phyloP scores from a whole-genome alignment of 306 rosid genomes.

The Sindora glabra region DNA sequence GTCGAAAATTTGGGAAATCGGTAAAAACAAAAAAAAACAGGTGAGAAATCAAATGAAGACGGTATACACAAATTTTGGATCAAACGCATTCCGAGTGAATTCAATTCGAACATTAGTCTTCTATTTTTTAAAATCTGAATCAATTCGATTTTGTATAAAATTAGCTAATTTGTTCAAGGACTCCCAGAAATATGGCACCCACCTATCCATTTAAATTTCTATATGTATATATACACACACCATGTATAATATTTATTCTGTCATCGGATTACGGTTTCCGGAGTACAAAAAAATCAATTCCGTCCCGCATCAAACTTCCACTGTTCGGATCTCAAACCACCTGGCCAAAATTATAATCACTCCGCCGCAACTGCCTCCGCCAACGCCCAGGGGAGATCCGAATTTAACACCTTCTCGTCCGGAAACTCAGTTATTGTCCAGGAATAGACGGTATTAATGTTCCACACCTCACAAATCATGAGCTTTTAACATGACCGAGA shows the following conservation, averaged over 20 bases:
- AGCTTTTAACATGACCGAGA: conserved; percentile 64
- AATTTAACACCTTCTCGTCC: neutral
- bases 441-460: neutral
- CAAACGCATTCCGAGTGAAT: no score
- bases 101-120: no score
- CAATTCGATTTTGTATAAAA: no score
- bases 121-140: no score
- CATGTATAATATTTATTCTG: conserved; percentile 17
- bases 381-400: neutral
- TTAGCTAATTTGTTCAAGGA: neutral
- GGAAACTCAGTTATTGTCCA: neutral
- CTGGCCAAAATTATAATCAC: conserved; percentile 6
- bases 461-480: conserved; percentile 10
- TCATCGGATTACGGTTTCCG: conserved; percentile 28
- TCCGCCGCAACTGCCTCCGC: neutral
- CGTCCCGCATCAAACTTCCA: conserved; percentile 4
- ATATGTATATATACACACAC: conserved; percentile 14
- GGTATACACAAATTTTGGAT: no score
- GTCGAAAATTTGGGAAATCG: no score
- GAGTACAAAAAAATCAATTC: conserved; percentile 26
- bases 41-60: no score
- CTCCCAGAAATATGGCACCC: conserved; percentile 27
- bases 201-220: conserved; percentile 11
- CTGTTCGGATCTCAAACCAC: conserved; percentile 19
- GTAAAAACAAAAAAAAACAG: no score